Evolutionary conservation across 179 eudicot species (phyloP).

Genomic region (Spergularia azorica): DNA sequence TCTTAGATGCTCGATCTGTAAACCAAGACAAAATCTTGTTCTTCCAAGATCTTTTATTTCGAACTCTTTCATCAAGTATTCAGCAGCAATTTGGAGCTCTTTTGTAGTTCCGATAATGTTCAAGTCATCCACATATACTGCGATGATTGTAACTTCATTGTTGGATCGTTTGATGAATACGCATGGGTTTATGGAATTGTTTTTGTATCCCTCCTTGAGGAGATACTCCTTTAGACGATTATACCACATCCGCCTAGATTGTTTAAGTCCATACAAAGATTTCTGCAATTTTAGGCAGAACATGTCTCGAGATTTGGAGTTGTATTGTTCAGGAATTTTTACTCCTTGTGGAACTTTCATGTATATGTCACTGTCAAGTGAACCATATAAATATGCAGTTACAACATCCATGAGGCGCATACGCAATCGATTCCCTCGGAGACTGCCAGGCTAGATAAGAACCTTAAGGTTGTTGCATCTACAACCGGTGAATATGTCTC

Average conservation of each 20-base stretch:
- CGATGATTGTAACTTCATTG: no score
- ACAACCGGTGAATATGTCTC: conserved; percentile 6
- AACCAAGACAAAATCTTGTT: not conserved
- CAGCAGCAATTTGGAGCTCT: not conserved
- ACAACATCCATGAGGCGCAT: not conserved
- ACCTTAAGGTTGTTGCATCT: conserved; percentile 2
- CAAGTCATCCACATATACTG: no score
- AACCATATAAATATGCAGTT: no score
- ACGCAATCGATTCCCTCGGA: not conserved
- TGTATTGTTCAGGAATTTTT: no score
- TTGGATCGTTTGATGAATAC: not conserved
- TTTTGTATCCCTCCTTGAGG: not conserved
- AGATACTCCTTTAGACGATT: not conserved
- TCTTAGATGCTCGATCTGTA: not conserved
- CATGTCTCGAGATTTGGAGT: not conserved
- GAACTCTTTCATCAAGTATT: not conserved
- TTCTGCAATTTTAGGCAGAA: not conserved
- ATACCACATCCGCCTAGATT: not conserved
- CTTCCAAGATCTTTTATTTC: not conserved
- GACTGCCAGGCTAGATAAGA: not conserved
- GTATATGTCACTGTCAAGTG: no score
- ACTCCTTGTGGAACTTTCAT: no score
- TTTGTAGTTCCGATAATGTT: no score
- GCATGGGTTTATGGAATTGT: not conserved
- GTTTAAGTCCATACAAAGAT: not conserved